Evolutionary conservation across 1,139 yeast genomes (phyloP).

Genomic region (Taphrina deformans): DNA sequence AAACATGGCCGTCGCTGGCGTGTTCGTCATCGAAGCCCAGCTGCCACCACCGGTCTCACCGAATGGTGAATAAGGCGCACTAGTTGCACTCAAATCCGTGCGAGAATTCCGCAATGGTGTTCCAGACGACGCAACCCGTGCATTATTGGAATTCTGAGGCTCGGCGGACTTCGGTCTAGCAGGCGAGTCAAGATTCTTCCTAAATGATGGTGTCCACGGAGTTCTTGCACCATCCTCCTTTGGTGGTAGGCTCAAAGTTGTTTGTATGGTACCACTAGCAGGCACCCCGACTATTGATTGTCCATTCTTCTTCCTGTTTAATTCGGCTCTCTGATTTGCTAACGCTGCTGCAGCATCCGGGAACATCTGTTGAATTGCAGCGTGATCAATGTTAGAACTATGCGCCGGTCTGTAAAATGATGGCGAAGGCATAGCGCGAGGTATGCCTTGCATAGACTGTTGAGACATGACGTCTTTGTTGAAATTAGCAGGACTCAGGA

Average conservation of each 20-base stretch:
- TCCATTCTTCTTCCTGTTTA: constrained; percentile 20
- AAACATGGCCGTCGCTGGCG: constrained; percentile 37
- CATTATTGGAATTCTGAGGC: constrained; percentile 13
- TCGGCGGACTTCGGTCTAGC: constrained; percentile 28
- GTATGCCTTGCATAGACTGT: neutral
- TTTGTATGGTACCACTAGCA: neutral
- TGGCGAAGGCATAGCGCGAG: constrained; percentile 17
- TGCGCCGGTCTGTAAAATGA: neutral
- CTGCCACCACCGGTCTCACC: constrained; percentile 35
- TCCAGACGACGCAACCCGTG: constrained; percentile 17
- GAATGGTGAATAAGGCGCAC: constrained; percentile 36
- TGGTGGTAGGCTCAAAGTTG: constrained; percentile 11
- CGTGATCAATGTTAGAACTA: neutral
- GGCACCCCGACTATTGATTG: constrained; percentile 11
- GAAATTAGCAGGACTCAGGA: constrained; percentile 43
- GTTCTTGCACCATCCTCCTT: constrained; percentile 27
- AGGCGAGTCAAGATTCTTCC: constrained; percentile 15
- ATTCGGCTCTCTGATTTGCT: constrained; percentile 34
- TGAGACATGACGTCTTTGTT: constrained; percentile 33
- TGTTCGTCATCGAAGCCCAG: constrained; percentile 40
- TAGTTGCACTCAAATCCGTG: constrained; percentile 22
- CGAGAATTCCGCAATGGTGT: constrained; percentile 25
- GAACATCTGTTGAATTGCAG: constrained; percentile 30
- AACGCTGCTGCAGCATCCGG: constrained; percentile 36
- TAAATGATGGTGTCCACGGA: constrained; percentile 29